Percentiles rank a stretch among this genome's conserved stretches.
Conservation (phyloP, 1,139 yeast species). For the Pichia sp. region DNA sequence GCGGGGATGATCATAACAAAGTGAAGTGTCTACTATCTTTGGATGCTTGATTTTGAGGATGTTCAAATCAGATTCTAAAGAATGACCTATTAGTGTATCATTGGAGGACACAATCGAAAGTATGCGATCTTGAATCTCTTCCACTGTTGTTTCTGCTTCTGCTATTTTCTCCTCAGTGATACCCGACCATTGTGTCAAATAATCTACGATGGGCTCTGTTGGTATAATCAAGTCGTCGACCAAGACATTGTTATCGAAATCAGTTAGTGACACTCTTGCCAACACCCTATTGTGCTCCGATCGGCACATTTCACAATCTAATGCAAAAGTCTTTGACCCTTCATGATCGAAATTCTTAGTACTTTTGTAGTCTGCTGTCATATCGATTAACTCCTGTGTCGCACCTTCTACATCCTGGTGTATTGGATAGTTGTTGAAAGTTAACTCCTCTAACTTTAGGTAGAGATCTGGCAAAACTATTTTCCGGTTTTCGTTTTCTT, state of each 20-base stretch:
- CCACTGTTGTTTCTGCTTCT: conserved; percentile 58
- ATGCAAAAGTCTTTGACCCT: conserved; percentile 63
- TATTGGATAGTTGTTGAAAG: conserved; percentile 46
- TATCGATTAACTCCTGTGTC: conserved; percentile 18
- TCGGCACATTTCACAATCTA: conserved; percentile 93
- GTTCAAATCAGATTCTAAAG: conserved; percentile 62
- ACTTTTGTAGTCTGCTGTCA: conserved; percentile 48
- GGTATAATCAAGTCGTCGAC: conserved; percentile 80
- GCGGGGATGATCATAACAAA: conserved; percentile 64
- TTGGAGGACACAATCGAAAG: conserved; percentile 41
- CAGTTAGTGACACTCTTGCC: conserved; percentile 72
- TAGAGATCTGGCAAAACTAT: conserved; percentile 53
- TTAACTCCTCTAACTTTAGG: conserved; percentile 43
- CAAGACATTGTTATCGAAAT: conserved; percentile 55
- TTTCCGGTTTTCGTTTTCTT: conserved; percentile 35
- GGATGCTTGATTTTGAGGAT: conserved; percentile 60
- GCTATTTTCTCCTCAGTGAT: conserved; percentile 65
- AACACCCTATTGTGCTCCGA: conserved; percentile 59
- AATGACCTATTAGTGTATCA: conserved; percentile 69
- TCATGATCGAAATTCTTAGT: conserved; percentile 50
- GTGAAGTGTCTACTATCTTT: conserved; percentile 62
- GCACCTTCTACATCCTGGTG: conserved; percentile 39
- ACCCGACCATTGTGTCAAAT: conserved; percentile 80
- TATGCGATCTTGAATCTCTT: conserved; percentile 62
- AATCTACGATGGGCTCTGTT: conserved; percentile 64